Evolutionary conservation across 1,284 basidiomycete species (phyloP).

Genomic region (Boletus smithii): DNA sequence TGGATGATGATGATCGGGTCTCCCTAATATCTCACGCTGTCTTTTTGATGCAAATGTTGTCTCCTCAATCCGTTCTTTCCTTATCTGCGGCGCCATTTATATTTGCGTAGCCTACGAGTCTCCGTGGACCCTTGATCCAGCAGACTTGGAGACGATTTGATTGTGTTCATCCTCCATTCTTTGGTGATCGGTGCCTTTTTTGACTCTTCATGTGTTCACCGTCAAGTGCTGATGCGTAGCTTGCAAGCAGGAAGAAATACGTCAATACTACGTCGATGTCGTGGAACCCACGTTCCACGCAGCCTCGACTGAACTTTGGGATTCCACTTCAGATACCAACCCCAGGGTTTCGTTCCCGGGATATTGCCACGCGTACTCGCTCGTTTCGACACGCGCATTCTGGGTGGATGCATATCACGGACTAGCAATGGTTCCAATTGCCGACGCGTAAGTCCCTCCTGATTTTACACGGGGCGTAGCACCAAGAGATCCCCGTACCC

Average conservation of each 20-base stretch:
- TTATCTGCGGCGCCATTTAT: slow-evolving; percentile 2
- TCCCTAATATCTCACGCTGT: slow-evolving; percentile 1
- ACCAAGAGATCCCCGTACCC: slow-evolving; percentile 22
- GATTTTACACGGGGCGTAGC: slow-evolving; percentile 8
- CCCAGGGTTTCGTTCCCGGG: slow-evolving; percentile 40
- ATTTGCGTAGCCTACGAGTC: slow-evolving; percentile 4
- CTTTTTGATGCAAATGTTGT: neutral
- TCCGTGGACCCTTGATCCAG: slow-evolving; percentile 21
- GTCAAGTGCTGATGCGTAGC: slow-evolving; percentile 14
- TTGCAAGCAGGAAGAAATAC: slow-evolving; percentile 43
- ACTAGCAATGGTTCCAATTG: slow-evolving; percentile 84
- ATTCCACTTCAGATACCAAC: slow-evolving; percentile 2
- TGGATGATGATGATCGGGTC: slow-evolving; percentile 7
- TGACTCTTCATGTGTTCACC: slow-evolving; percentile 9
- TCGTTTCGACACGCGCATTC: slow-evolving; percentile 87
- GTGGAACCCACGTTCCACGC: slow-evolving; percentile 39
- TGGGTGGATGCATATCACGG: slow-evolving; percentile 83
- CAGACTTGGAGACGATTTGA: slow-evolving; percentile 2
- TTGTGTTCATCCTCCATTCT: slow-evolving; percentile 10
- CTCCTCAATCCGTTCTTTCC: slow-evolving; percentile 2
- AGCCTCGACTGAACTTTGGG: slow-evolving; percentile 23
- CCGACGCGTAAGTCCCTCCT: slow-evolving; percentile 65
- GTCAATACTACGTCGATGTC: slow-evolving; percentile 43
- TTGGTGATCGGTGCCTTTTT: slow-evolving; percentile 8
- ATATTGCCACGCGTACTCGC: slow-evolving; percentile 70